Base-by-base conservation (phyloP, 768 basidiomycete species). In the Mycena amicta region DNA sequence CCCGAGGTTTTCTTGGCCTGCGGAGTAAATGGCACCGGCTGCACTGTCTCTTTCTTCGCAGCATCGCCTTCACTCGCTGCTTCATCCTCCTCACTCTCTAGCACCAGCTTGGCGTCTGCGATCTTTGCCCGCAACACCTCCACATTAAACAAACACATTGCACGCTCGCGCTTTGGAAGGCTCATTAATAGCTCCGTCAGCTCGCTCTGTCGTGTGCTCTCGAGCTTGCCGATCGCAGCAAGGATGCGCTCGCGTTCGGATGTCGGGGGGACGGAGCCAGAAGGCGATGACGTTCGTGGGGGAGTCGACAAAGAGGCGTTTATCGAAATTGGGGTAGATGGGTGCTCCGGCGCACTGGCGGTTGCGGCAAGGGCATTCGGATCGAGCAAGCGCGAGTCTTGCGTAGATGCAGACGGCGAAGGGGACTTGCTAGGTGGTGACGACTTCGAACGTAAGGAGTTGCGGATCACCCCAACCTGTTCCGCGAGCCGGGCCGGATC, bases 331-430 rank as follows among this genome's bases (percentile, higher is more conserved):
- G 92, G 92, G 0, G 92, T 93, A 5, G 89, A 90, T 0, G 92
- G 92, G 60, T 93, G 92, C 67, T 94, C 92, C 0, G 92, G 92
- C n/a, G 92, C 92, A 50, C 89, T 91, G 2, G 92, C 92, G 3
- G 90, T 92, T 2, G 90, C 88, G 61, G 83, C 83, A 23, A 85
- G 72, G 5, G 83, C 79, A 55, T 78, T 83, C 5, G 84, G 80
- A 62, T 90, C 88, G 27, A 88, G 75, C n/a, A 86, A 71, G 28
- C 84, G 80, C 1, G 90, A 90, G 70, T 90, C 88, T 61, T 89
- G 89, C n/a, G n/a, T n/a, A 5, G 88, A 82, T 0, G 76, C 75
- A 3, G 82, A 75, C 0, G 81, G 80, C 18, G 83, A 80, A 1
- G 81, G 78, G 0, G 87, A 83, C 66, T 85, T 82, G 37, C 77